Base-by-base conservation (phyloP, 1,284 basidiomycete genomes). In the Ganoderma boninense region DNA sequence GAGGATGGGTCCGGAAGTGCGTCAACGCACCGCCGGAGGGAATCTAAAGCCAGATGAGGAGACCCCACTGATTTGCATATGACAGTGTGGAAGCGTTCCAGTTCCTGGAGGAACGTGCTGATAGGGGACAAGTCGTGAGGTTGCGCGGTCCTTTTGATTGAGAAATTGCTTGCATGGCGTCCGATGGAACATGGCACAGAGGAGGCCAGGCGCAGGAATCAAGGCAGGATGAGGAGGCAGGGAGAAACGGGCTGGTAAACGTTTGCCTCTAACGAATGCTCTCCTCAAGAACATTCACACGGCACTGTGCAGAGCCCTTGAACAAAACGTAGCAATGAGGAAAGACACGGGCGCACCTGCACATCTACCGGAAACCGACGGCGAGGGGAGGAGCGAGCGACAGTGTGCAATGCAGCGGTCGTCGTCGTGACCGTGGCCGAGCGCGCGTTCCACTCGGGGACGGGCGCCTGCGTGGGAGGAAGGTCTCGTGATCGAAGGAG, bases 201-300 rank as follows among this genome's bases (percentile, higher is more conserved):
- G 14, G 52, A 65, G 42, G 26, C 29, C 42, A 52, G 20, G 16
- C 49, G 57, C n/a, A 18, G 35, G 29, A 38, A 26, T 54, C 32
- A 32, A 56, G n/a, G 64, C 38, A 38, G 43, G 29, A 42, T 62
- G 60, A 65, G 49, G 49, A 26, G 4, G 54, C 16, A 29, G 29
- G 4, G 29, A 57, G 26, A 57, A 35, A 23, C 65, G 67, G 43
- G 49, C 62, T 62, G 68, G 63, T 70, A 66, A 56, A 64, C 64
- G 73, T 73, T 73, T 69, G 64, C 74, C 67, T 72, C 71, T 62
- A 72, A 62, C 70, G 56, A 76, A 66, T 65, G 68, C 66, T 66
- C 77, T 77, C 75, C 73, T 73, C 72, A 76, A 75, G 78, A 76
- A 79, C 81, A 82, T 82, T 76, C 79, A 81, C 79, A 65, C 74